Percentiles rank a stretch among this genome's conserved stretches.
Conservation (phyloP, 148 eudicot species). For the Fagopyrum homotropicum region DNA sequence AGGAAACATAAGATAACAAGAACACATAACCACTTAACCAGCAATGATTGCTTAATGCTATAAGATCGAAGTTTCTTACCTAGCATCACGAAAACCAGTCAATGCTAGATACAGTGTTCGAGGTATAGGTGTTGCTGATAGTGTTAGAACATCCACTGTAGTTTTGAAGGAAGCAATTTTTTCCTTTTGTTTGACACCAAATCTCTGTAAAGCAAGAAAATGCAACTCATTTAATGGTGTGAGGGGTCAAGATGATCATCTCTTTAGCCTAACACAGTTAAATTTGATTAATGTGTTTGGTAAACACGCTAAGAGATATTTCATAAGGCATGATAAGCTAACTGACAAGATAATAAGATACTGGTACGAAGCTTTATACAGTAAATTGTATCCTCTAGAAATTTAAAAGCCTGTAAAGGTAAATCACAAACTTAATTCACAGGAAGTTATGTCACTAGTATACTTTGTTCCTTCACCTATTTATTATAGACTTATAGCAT, state of each 20-base stretch:
- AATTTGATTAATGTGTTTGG: not conserved
- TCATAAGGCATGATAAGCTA: no score
- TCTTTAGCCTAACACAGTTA: no score
- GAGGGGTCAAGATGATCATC: not conserved
- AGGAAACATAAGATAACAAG: not conserved
- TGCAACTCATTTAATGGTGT: not conserved
- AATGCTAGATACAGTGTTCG: constrained; percentile 94
- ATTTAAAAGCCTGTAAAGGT: not conserved
- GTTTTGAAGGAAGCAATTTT: constrained; percentile 96
- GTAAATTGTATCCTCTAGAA: no score
- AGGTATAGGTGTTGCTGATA: constrained; percentile 98
- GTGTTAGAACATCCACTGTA: constrained; percentile 91
- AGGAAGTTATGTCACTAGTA: not conserved
- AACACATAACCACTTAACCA: not conserved
- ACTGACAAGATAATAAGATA: not conserved
- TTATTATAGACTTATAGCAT: no score
- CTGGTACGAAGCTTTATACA: not conserved
- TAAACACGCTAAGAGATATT: no score
- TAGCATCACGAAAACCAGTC: constrained; percentile 98
- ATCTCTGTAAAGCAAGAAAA: constrained; percentile 49
- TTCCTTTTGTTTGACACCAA: constrained; percentile 99
- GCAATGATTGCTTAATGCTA: not conserved
- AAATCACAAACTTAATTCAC: not conserved
- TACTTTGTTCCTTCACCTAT: not conserved
- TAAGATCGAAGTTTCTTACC: constrained; percentile 36